Percentiles rank a stretch among this genome's conserved stretches.
Evolutionary conservation across 129 eudicot species (phyloP).

Genomic region (Centella asiatica): DNA sequence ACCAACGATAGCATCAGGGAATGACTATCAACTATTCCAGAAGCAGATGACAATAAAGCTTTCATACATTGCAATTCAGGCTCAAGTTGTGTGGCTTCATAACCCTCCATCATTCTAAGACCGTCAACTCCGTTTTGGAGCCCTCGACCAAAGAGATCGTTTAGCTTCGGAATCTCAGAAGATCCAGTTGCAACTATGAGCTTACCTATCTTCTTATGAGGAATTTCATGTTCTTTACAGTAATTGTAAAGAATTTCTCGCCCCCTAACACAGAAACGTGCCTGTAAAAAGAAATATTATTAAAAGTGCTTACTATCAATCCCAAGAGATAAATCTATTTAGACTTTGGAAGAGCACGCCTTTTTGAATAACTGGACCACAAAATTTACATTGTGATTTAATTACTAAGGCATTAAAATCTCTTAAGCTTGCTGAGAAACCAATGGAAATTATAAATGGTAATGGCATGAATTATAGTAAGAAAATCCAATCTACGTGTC

Average conservation of each 20-base stretch:
- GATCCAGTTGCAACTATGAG: constrained; percentile 74
- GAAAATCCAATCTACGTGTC: no score
- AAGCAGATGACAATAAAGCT: constrained; percentile 74
- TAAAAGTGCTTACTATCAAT: not conserved
- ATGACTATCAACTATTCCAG: constrained; percentile 84
- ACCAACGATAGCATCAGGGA: constrained; percentile 65
- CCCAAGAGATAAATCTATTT: not conserved
- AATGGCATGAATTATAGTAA: no score
- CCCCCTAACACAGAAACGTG: constrained; percentile 74
- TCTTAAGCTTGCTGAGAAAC: no score
- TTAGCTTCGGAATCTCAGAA: constrained; percentile 64
- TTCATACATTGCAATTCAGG: constrained; percentile 64
- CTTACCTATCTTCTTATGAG: constrained; percentile 83
- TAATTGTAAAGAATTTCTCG: constrained; percentile 63
- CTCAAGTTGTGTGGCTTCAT: constrained; percentile 61
- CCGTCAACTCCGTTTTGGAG: constrained; percentile 74
- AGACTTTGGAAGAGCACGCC: not conserved
- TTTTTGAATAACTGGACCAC: no score
- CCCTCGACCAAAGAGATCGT: constrained; percentile 47
- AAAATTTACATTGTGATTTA: no score
- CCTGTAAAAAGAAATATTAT: constrained; percentile 32
- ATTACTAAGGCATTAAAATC: no score
- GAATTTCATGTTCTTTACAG: constrained; percentile 52
- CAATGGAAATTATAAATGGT: no score
- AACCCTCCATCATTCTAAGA: constrained; percentile 60